These are phyloP conservation scores for Zopfia rhizophila DNA, from an alignment of 2,329 filamentous ascomycete genomes.

Conservation along the genomic window DNA sequence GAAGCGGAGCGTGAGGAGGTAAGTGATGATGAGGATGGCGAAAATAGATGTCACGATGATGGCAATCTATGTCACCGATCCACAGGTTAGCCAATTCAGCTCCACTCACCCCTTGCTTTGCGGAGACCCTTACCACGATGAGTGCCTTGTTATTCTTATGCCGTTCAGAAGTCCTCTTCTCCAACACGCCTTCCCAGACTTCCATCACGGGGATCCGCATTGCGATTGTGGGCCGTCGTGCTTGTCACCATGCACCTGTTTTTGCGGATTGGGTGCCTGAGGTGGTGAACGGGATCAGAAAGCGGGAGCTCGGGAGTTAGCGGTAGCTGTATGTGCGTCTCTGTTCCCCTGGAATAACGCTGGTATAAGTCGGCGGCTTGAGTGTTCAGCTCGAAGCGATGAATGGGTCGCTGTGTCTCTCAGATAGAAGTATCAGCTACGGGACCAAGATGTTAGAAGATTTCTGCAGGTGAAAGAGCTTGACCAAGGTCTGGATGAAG, in stretches of 20 bases:
- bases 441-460: no score
- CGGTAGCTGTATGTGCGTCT: no score
- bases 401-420: no score
- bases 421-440: no score
- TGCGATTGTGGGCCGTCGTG: constrained; percentile 5
- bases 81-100: neutral
- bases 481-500: neutral
- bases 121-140: constrained; percentile 40
- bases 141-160: constrained; percentile 35
- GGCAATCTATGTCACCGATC: constrained; percentile 29
- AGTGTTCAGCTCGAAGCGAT: no score
- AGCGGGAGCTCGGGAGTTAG: neutral
- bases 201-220: constrained; percentile 42
- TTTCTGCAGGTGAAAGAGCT: no score
- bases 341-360: no score
- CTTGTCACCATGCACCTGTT: constrained; percentile 4
- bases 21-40: constrained; percentile 45
- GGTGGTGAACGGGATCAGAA: neutral
- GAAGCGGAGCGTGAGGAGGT: constrained; percentile 38
- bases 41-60: constrained; percentile 42
- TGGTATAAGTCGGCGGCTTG: no score
- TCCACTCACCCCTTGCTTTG: constrained; percentile 21
- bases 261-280: neutral
- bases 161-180: no score
- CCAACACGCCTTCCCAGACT: constrained; percentile 33